phyloP scores from a whole-genome alignment of 1,284 basidiomycete genomes.

The Anthracocystis setariae region DNA sequence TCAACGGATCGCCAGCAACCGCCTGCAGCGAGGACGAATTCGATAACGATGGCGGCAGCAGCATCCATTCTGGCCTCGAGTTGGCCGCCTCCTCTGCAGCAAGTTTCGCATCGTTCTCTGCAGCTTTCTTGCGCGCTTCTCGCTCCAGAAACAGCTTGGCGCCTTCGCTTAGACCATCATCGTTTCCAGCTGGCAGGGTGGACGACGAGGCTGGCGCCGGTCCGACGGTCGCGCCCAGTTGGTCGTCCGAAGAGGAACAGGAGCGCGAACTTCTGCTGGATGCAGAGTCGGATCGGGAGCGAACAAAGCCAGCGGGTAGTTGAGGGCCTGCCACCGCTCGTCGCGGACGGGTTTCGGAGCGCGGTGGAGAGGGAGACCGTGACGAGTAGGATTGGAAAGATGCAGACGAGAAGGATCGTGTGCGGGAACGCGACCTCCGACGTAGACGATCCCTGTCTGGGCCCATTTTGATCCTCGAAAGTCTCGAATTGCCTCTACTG shows the following conservation, averaged over 20 bases:
- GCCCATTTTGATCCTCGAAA: constrained; percentile 8
- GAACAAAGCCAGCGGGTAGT: constrained; percentile 23
- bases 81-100: constrained; percentile 36
- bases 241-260: constrained; percentile 3
- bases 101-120: constrained; percentile 22
- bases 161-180: constrained; percentile 20
- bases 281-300: constrained; percentile 21
- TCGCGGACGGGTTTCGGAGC: not conserved
- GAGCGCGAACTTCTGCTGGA: constrained; percentile 2
- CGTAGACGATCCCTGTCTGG: constrained; percentile 4
- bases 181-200: not conserved
- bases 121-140: constrained; percentile 34
- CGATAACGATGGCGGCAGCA: constrained; percentile 37
- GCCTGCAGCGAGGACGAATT: constrained; percentile 36
- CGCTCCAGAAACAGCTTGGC: constrained; percentile 38
- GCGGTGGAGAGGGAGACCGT: constrained; percentile 12
- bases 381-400: not conserved
- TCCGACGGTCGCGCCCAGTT: constrained; percentile 26
- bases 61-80: constrained; percentile 54
- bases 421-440: constrained; percentile 11
- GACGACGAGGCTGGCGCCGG: constrained; percentile 15
- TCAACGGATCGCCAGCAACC: constrained; percentile 41
- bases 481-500: too few species aligned
- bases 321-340: constrained; percentile 25
- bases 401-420: constrained; percentile 1